Percentiles rank a stretch among this genome's conserved stretches.
Evolutionary conservation across 768 basidiomycete species (phyloP).

Genomic region (Suillus cothurnatus): DNA sequence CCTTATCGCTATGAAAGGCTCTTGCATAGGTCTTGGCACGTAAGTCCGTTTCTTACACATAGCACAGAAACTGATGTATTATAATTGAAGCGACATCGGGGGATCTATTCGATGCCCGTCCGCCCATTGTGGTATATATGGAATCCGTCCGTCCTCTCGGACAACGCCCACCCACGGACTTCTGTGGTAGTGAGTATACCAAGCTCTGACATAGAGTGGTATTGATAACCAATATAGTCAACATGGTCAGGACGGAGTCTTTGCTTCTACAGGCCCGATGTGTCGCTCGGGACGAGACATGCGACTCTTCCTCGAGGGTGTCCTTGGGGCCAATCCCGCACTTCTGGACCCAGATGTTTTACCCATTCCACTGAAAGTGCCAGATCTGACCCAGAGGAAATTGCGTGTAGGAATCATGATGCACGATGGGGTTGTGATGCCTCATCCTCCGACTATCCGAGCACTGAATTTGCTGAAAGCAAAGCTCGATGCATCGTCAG

Average conservation of each 20-base stretch:
- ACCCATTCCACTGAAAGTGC: constrained; percentile 30
- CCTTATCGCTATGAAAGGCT: constrained; percentile 46
- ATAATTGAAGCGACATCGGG: constrained; percentile 28
- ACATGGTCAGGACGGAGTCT: constrained; percentile 27
- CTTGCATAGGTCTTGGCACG: constrained; percentile 47
- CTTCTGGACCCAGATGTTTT: constrained; percentile 37
- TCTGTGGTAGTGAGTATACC: constrained; percentile 25
- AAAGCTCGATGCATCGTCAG: constrained; percentile 35
- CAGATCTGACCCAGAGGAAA: constrained; percentile 29
- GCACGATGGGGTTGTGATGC: constrained; percentile 39
- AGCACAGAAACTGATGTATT: not conserved
- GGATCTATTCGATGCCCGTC: constrained; percentile 43
- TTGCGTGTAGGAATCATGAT: constrained; percentile 36
- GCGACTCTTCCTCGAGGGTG: constrained; percentile 20
- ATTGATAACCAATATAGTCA: constrained; percentile 24
- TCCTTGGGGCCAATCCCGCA: constrained; percentile 42
- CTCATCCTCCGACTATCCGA: constrained; percentile 44
- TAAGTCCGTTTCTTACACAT: constrained; percentile 18
- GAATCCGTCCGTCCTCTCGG: constrained; percentile 39
- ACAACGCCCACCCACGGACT: constrained; percentile 28
- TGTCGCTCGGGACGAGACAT: constrained; percentile 30
- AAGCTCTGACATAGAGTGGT: not conserved
- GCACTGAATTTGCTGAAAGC: constrained; percentile 40
- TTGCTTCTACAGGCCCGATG: constrained; percentile 25
- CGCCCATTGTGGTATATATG: constrained; percentile 42